These are phyloP conservation scores for Kodamaea fungicola DNA, from an alignment of 1,139 yeast genomes.

Conservation along the genomic window DNA sequence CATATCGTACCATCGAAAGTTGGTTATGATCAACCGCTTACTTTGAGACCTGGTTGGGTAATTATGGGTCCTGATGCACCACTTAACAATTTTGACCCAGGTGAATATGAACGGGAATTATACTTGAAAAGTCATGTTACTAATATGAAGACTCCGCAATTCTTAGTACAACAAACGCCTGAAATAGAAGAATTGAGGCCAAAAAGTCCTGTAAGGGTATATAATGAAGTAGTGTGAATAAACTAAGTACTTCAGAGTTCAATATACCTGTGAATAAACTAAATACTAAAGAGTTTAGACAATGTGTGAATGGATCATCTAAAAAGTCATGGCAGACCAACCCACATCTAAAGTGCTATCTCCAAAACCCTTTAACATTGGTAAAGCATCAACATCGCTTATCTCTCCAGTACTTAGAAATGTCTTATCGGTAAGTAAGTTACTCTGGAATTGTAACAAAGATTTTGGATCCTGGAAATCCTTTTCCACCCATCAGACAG, in stretches of 20 bases:
- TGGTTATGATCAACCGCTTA: constrained; percentile 61
- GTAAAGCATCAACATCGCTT: background rate
- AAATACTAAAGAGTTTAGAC: too few species aligned
- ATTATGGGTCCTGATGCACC: constrained; percentile 80
- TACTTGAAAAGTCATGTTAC: constrained; percentile 28
- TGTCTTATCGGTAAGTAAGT: background rate
- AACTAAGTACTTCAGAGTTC: background rate
- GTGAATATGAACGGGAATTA: constrained; percentile 31
- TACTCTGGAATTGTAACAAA: background rate
- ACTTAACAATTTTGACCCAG: constrained; percentile 59
- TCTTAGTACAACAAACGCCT: constrained; percentile 56
- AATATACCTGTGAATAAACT: too few species aligned
- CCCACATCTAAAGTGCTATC: background rate
- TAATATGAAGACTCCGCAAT: constrained; percentile 28
- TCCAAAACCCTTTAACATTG: background rate
- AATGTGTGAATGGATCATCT: too few species aligned
- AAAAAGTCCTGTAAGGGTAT: constrained; percentile 53
- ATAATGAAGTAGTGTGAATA: too few species aligned
- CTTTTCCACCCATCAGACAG: background rate
- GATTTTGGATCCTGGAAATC: background rate
- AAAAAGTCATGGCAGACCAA: background rate
- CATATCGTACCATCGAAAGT: constrained; percentile 77
- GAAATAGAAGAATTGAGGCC: constrained; percentile 84
- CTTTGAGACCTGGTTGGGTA: constrained; percentile 86
- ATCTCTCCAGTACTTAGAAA: background rate